phyloP scores from a whole-genome alignment of 345 rosid species.

The Eucalyptus camaldulensis region DNA sequence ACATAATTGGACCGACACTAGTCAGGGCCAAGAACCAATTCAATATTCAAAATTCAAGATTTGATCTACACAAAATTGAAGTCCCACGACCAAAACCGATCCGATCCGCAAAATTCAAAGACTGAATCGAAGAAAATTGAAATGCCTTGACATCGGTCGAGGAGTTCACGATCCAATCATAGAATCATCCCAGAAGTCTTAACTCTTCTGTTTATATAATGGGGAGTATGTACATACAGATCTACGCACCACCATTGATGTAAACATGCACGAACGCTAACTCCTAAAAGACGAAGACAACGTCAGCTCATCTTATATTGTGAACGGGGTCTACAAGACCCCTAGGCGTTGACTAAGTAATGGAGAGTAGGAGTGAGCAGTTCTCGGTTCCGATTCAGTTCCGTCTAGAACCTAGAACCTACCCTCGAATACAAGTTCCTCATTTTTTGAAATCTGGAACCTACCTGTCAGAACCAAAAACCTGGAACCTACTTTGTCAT shows the following conservation, averaged over 20 bases:
- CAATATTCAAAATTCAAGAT: neutral
- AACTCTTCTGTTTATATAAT: neutral
- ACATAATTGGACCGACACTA: neutral
- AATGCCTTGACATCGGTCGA: neutral
- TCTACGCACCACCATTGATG: neutral
- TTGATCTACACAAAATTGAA: neutral
- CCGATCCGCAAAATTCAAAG: neutral
- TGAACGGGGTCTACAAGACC: neutral
- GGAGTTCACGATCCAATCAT: neutral
- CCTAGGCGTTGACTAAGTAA: neutral
- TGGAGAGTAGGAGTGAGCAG: neutral
- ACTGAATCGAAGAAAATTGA: neutral
- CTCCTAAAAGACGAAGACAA: neutral
- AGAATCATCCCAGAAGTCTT: neutral
- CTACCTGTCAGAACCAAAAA: rapidly evolving
- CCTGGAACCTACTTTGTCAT: rapidly evolving
- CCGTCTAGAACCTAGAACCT: too few relatives aligned
- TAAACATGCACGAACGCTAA: neutral
- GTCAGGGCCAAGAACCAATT: neutral
- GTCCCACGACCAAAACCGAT: neutral
- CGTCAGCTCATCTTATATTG: neutral
- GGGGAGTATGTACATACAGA: neutral
- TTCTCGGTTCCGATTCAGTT: rapidly evolving
- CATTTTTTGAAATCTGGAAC: too few relatives aligned
- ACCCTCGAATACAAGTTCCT: rapidly evolving